These are phyloP conservation scores for Globisporangium camurandrum DNA, from an alignment of 352 stramenopile species.

Conservation along the genomic window DNA sequence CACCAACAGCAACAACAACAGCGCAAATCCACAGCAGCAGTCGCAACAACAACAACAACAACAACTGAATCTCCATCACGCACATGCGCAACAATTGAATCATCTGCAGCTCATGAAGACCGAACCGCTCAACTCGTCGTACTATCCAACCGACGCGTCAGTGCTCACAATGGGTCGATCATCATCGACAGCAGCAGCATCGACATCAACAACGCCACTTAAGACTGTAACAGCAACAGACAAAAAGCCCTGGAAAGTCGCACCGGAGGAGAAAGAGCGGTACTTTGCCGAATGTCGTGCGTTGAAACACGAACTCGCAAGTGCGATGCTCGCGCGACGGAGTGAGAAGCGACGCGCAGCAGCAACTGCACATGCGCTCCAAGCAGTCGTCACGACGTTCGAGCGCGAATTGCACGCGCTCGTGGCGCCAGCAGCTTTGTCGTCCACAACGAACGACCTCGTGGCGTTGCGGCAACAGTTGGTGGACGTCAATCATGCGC, in stretches of 20 bases:
- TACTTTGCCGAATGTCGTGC: conserved; percentile 60
- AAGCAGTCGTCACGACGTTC: conserved; percentile 50
- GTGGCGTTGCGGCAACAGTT: conserved; percentile 51
- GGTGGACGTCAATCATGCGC: conserved; percentile 51
- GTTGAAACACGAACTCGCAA: conserved; percentile 56
- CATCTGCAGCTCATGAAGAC: conserved; percentile 38
- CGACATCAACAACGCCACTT: conserved; percentile 13
- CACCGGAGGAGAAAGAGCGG: conserved; percentile 50
- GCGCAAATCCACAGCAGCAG: conserved; percentile 1
- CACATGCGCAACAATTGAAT: no score
- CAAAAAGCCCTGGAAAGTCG: conserved; percentile 46
- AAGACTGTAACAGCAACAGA: no score
- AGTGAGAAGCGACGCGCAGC: conserved; percentile 32
- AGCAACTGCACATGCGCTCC: conserved; percentile 32
- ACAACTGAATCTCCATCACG: conserved; percentile 7
- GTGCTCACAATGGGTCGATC: conserved; percentile 46
- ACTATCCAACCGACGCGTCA: conserved; percentile 56
- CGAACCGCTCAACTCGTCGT: conserved; percentile 58
- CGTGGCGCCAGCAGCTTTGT: conserved; percentile 17
- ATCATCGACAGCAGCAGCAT: conserved; percentile 5
- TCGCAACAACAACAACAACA: conserved; percentile 1
- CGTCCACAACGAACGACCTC: conserved; percentile 33
- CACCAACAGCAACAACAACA: conserved; percentile 11
- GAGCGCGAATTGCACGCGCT: conserved; percentile 43
- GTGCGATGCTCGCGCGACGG: conserved; percentile 36